These are phyloP conservation scores for Mycena epipterygia DNA, from an alignment of 768 basidiomycete species.

Conservation along the genomic window DNA sequence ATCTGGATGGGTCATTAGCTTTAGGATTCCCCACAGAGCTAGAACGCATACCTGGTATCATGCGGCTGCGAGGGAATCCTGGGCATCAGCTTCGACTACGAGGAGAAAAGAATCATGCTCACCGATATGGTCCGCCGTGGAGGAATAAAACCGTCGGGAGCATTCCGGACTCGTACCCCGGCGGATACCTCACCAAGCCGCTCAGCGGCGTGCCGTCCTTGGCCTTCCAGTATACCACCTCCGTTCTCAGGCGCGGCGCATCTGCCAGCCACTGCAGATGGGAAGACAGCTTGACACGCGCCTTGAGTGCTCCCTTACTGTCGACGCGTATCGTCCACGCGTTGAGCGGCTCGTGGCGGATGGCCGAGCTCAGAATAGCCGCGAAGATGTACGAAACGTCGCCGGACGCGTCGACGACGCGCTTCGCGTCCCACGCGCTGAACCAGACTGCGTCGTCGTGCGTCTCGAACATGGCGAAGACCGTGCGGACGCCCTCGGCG, in stretches of 20 bases:
- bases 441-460: constrained; percentile 52
- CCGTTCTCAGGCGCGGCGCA: constrained; percentile 42
- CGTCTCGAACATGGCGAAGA: constrained; percentile 47
- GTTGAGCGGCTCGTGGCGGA: constrained; percentile 50
- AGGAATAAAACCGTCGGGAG: constrained; percentile 49
- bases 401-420: constrained; percentile 38
- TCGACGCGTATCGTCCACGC: constrained; percentile 48
- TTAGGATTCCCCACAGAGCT: not conserved
- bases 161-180: constrained; percentile 37
- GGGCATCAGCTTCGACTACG: not conserved
- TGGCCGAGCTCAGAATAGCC: constrained; percentile 49
- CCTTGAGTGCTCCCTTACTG: constrained; percentile 26
- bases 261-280: constrained; percentile 50
- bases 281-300: constrained; percentile 45
- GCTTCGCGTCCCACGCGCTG: constrained; percentile 52
- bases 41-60: constrained; percentile 25
- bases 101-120: constrained; percentile 7
- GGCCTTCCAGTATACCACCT: constrained; percentile 47
- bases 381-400: constrained; percentile 44
- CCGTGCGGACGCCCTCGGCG: constrained; percentile 24
- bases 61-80: constrained; percentile 26
- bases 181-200: constrained; percentile 50
- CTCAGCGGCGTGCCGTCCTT: constrained; percentile 46
- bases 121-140: constrained; percentile 53
- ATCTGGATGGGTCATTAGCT: constrained; percentile 37